phyloP scores from a whole-genome alignment of 23 red algal species.

The Gracilaria domingensis region DNA sequence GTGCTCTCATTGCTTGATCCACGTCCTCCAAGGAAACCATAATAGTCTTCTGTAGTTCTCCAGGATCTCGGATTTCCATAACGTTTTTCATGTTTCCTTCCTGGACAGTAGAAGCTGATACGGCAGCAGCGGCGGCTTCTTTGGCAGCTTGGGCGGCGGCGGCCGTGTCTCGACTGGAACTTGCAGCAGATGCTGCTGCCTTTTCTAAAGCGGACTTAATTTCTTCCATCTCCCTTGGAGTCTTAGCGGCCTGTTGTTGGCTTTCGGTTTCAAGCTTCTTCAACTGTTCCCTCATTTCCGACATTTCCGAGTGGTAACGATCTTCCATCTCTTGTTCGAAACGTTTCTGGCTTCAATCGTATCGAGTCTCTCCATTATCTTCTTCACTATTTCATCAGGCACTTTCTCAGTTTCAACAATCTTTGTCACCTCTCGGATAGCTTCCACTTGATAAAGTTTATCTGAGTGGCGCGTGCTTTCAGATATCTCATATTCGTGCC shows the following conservation, averaged over 20 bases:
- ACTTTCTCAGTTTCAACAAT: slow-evolving; percentile 8
- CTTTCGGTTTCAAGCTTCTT: slow-evolving; percentile 25
- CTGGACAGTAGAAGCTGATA: slow-evolving; percentile 14
- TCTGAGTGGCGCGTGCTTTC: slow-evolving; percentile 5
- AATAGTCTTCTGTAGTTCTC: slow-evolving; percentile 61
- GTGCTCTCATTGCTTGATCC: slow-evolving; percentile 66
- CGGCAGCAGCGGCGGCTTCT: slow-evolving; percentile 50
- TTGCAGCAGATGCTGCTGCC: slow-evolving; percentile 59
- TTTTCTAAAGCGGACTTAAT: slow-evolving; percentile 42
- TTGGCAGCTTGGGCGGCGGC: slow-evolving; percentile 56
- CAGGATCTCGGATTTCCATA: slow-evolving; percentile 58
- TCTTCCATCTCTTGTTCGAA: slow-evolving; percentile 62
- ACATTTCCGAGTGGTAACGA: slow-evolving; percentile 40
- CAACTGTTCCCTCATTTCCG: slow-evolving; percentile 24
- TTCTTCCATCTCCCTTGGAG: slow-evolving; percentile 54
- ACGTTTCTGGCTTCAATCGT: slow-evolving; percentile 65
- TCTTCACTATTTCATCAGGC: slow-evolving; percentile 22
- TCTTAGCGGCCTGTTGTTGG: slow-evolving; percentile 4
- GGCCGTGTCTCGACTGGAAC: slow-evolving; percentile 58
- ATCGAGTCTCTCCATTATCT: slow-evolving; percentile 63
- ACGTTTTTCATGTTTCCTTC: slow-evolving; percentile 11
- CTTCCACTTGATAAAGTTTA: slow-evolving; percentile 8
- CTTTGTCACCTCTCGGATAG: slow-evolving; percentile 9
- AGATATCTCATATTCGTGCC: background rate
- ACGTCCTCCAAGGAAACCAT: slow-evolving; percentile 73